Evolutionary conservation across 2,329 filamentous ascomycete species (phyloP).

Genomic region (Colletotrichum sp.): DNA sequence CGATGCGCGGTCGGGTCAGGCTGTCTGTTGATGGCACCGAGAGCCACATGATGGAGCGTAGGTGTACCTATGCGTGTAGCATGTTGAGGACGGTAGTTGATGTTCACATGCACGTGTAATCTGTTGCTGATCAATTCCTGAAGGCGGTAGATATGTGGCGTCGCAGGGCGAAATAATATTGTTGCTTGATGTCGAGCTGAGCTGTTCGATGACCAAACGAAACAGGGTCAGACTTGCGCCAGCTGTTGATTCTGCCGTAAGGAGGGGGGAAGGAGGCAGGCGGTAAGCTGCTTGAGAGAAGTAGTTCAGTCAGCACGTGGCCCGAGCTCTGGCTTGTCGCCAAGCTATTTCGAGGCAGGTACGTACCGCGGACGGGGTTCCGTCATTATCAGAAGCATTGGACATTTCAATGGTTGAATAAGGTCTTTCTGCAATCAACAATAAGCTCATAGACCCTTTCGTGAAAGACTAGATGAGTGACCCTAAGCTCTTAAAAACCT

Average conservation of each 20-base stretch:
- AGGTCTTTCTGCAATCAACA: not conserved
- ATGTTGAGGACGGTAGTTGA: not conserved
- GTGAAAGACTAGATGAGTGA: not conserved
- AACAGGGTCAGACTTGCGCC: not conserved
- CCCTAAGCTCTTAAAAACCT: not conserved
- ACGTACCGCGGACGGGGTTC: not conserved
- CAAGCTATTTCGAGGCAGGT: not conserved
- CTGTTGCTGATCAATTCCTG: not conserved
- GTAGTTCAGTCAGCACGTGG: not conserved
- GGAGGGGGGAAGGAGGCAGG: not conserved
- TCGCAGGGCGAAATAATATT: not conserved
- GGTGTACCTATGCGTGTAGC: constrained; percentile 14
- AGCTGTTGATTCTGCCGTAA: constrained; percentile 8
- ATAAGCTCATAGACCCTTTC: not conserved
- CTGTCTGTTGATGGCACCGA: constrained; percentile 57
- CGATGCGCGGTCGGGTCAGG: constrained; percentile 58
- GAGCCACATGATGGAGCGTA: constrained; percentile 44
- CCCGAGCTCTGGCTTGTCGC: not conserved
- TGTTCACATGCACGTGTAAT: not conserved
- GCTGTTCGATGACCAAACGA: not conserved
- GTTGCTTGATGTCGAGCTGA: not conserved
- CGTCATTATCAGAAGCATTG: not conserved
- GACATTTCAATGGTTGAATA: not conserved
- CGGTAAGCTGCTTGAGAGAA: not conserved
- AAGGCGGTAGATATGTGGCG: not conserved